phyloP scores from a whole-genome alignment of 257 asterid species.

The Fraxinus quadrangulata region DNA sequence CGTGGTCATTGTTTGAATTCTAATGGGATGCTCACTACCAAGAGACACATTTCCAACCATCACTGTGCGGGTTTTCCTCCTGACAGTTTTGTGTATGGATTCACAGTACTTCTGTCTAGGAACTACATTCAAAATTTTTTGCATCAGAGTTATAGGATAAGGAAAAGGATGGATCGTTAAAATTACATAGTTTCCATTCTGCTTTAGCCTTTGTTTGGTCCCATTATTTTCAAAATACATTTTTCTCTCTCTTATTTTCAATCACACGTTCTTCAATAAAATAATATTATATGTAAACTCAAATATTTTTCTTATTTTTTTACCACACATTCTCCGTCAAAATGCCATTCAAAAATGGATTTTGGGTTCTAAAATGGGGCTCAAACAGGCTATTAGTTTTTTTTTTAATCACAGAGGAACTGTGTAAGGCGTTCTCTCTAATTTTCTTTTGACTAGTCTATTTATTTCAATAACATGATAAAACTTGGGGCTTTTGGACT shows the following conservation, averaged over 20 bases:
- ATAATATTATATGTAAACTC: too few species aligned
- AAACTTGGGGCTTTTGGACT: neutral
- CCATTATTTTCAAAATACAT: too few species aligned
- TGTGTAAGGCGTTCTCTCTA: neutral
- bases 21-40: slow-evolving; percentile 96
- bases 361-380: too few species aligned
- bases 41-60: slow-evolving; percentile 97
- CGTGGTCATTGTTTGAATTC: slow-evolving; percentile 98
- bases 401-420: neutral
- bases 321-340: too few species aligned
- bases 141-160: slow-evolving; percentile 26
- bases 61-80: slow-evolving; percentile 92
- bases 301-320: too few species aligned
- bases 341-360: too few species aligned
- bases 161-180: neutral
- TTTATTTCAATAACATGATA: neutral
- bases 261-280: too few species aligned
- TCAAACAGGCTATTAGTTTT: too few species aligned
- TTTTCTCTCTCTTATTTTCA: too few species aligned
- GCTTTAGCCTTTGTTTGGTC: neutral
- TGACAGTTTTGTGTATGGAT: slow-evolving; percentile 76
- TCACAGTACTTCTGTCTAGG: slow-evolving; percentile 96
- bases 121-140: slow-evolving; percentile 49
- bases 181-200: neutral
- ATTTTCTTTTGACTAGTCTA: neutral